phyloP scores from a whole-genome alignment of 2,329 filamentous ascomycete genomes.

The Graphilbum fragrans region DNA sequence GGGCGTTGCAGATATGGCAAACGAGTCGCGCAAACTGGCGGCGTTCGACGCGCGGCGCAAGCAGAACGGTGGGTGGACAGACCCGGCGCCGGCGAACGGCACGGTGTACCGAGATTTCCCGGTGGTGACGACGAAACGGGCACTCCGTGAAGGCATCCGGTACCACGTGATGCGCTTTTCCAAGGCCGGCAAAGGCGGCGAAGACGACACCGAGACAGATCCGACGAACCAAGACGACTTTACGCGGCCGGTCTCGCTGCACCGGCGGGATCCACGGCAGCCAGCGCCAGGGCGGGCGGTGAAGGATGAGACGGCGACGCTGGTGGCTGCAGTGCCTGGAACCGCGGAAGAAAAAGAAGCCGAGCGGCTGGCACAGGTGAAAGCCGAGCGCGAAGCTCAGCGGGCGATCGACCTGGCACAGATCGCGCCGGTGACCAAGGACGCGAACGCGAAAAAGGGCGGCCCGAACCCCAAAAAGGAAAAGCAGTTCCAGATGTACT shows the following conservation, averaged over 20 bases:
- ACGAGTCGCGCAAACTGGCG: constrained; percentile 14
- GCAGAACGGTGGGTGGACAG: constrained; percentile 46
- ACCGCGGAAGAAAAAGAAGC: constrained; percentile 44
- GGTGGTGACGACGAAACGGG: constrained; percentile 72
- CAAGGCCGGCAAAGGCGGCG: constrained; percentile 43
- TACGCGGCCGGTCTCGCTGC: constrained; percentile 74
- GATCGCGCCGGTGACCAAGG: constrained; percentile 72
- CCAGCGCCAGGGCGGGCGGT: constrained; percentile 50
- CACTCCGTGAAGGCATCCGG: constrained; percentile 65
- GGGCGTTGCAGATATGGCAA: constrained; percentile 5
- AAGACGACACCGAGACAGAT: constrained; percentile 43
- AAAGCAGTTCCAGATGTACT: constrained; percentile 67
- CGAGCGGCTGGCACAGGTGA: constrained; percentile 54
- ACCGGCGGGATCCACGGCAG: constrained; percentile 74
- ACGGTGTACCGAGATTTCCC: constrained; percentile 39
- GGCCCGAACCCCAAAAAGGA: constrained; percentile 54
- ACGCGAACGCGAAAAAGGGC: constrained; percentile 29
- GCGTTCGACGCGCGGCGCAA: constrained; percentile 29
- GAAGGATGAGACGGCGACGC: constrained; percentile 37
- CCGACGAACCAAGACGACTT: constrained; percentile 64
- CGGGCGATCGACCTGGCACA: constrained; percentile 80
- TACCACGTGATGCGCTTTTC: constrained; percentile 78
- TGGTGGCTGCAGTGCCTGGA: constrained; percentile 16
- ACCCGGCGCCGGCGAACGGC: constrained; percentile 28
- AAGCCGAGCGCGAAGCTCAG: constrained; percentile 74